phyloP scores from a whole-genome alignment of 306 rosid genomes.

The Notholithocarpus densiflorus region DNA sequence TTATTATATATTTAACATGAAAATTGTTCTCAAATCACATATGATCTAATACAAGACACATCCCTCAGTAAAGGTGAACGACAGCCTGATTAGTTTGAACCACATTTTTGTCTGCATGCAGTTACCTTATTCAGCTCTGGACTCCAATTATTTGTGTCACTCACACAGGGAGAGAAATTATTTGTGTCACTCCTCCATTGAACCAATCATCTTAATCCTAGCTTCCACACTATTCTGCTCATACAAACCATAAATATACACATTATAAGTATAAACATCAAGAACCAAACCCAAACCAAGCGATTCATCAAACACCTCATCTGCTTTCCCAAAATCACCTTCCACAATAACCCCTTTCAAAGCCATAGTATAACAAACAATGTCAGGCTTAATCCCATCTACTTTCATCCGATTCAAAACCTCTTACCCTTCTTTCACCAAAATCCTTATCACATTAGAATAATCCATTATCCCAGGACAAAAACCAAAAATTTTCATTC shows the following conservation, averaged over 20 bases:
- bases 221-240: conserved; percentile 48
- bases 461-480: conserved; percentile 57
- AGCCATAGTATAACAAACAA: conserved; percentile 76
- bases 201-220: conserved; percentile 43
- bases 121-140: too few species aligned
- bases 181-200: conserved; percentile 63
- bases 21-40: background rate
- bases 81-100: too few species aligned
- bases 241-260: conserved; percentile 68
- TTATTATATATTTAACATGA: background rate
- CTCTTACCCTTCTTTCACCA: conserved; percentile 47
- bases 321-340: conserved; percentile 44
- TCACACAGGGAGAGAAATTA: too few species aligned
- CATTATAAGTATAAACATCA: conserved; percentile 63
- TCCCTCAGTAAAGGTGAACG: too few species aligned
- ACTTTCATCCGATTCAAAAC: conserved; percentile 55
- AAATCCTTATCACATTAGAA: conserved; percentile 49
- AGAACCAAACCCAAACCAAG: conserved; percentile 69
- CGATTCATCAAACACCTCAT: conserved; percentile 69
- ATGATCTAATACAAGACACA: too few species aligned
- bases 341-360: conserved; percentile 46
- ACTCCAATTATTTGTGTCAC: too few species aligned
- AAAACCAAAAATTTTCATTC: conserved; percentile 54
- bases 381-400: conserved; percentile 63
- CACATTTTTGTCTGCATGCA: too few species aligned